Evolutionary conservation across 2,329 filamentous ascomycete species (phyloP).

Genomic region (Cadophora sp.): DNA sequence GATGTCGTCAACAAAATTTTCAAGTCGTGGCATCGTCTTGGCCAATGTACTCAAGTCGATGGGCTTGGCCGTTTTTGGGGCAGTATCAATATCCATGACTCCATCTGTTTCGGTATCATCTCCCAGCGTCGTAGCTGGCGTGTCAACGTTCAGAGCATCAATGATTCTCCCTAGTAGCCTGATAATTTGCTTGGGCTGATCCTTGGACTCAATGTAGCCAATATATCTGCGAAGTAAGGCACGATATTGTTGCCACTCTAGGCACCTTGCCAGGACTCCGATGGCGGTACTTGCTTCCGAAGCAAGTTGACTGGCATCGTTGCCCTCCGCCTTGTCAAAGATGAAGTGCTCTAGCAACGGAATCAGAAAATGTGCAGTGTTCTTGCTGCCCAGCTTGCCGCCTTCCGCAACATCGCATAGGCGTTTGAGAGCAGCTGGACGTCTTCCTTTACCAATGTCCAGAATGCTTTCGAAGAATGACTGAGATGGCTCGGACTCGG

Average conservation of each 20-base stretch:
- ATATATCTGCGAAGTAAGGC: conserved; percentile 85
- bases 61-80: conserved; percentile 39
- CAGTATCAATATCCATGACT: conserved; percentile 30
- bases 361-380: conserved; percentile 85
- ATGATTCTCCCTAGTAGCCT: conserved; percentile 81
- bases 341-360: conserved; percentile 95
- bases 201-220: conserved; percentile 80
- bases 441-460: conserved; percentile 86
- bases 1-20: conserved; percentile 76
- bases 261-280: conserved; percentile 72
- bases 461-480: conserved; percentile 94
- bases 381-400: conserved; percentile 73
- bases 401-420: conserved; percentile 72
- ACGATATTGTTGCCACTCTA: conserved; percentile 92
- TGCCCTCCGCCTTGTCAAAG: conserved; percentile 75
- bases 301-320: conserved; percentile 83
- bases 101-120: neutral
- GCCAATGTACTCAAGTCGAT: conserved; percentile 55
- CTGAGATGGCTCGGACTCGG: conserved; percentile 61
- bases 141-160: conserved; percentile 71
- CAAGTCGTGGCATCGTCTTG: conserved; percentile 67
- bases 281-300: conserved; percentile 87
- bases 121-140: neutral
- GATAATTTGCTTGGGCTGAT: conserved; percentile 85
- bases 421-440: conserved; percentile 81